Conservation (phyloP, 495 filamentous ascomycete species). For the Pyrenopolyporus hunteri region DNA sequence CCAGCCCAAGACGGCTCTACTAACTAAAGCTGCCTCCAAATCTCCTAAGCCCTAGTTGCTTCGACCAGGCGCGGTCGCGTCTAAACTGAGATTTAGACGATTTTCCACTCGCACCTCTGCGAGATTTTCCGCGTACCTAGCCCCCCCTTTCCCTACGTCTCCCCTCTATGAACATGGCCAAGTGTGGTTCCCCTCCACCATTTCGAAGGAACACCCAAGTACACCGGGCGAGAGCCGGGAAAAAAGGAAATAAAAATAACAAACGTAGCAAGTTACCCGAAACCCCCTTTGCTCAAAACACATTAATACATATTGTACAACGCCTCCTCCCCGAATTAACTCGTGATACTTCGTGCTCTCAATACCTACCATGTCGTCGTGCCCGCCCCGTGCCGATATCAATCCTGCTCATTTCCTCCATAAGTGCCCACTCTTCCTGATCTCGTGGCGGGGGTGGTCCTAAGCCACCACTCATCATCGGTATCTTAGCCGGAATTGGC, state of each 20-base stretch:
- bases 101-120: constrained; percentile 8
- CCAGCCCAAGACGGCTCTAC: constrained; percentile 4
- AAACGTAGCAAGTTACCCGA: neutral
- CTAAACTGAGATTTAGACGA: constrained; percentile 18
- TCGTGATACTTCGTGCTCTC: constrained; percentile 27
- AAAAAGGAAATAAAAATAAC: constrained; percentile 8
- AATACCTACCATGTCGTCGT: constrained; percentile 43
- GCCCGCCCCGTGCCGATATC: constrained; percentile 72
- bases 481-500: constrained; percentile 78
- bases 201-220: neutral
- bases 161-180: constrained; percentile 11
- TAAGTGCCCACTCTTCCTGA: constrained; percentile 65
- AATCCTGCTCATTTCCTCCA: constrained; percentile 81
- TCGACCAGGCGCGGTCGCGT: neutral
- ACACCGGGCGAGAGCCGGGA: constrained; percentile 6
- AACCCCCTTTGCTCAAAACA: constrained; percentile 10
- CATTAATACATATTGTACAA: constrained; percentile 31
- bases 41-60: constrained; percentile 5
- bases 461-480: constrained; percentile 57
- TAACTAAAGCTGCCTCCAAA: constrained; percentile 6
- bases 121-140: neutral
- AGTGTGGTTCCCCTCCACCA: neutral
- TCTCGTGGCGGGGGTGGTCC: constrained; percentile 40
- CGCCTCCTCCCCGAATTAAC: constrained; percentile 16
- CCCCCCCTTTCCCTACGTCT: constrained; percentile 7